A percentile compares a stretch with the other conserved stretches of the same genome.
Conservation (phyloP, 2,329 filamentous ascomycete genomes). For the Xylaria arbuscula region DNA sequence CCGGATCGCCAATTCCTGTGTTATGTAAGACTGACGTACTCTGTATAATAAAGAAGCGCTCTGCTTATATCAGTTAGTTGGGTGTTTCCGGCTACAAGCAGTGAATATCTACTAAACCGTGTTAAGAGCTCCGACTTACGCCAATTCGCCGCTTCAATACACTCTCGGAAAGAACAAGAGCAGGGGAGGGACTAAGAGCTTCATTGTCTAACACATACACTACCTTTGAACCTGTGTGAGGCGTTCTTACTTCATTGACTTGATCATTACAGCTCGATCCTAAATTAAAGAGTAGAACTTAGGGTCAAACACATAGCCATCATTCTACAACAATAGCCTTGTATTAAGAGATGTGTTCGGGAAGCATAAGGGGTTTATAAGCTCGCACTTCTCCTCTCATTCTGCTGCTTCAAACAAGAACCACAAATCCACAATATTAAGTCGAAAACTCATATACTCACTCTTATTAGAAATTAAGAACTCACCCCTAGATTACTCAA, state of each 20-base stretch:
- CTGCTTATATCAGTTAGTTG: not conserved
- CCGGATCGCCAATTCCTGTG: conserved; percentile 17
- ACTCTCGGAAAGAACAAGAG: not conserved
- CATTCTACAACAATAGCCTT: not conserved
- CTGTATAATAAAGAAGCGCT: not conserved
- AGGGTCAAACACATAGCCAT: not conserved
- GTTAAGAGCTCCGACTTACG: not conserved
- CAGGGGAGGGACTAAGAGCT: conserved; percentile 57
- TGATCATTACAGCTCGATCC: no score
- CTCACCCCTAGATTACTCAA: not conserved
- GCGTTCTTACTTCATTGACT: not conserved
- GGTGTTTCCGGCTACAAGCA: not conserved
- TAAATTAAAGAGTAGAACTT: conserved; percentile 6
- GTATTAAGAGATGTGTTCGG: not conserved
- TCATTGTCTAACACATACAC: not conserved
- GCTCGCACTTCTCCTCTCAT: not conserved
- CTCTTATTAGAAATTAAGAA: not conserved
- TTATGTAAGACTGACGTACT: conserved; percentile 15
- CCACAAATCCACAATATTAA: not conserved
- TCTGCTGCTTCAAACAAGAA: not conserved
- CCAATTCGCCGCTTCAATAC: not conserved
- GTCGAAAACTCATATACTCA: not conserved
- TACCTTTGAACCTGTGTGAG: not conserved
- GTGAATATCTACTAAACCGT: not conserved
- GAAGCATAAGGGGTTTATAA: conserved; percentile 10